These are phyloP conservation scores for Fusarium sterilihyphosum DNA, from an alignment of 2,329 filamentous ascomycete species.

Conservation along the genomic window DNA sequence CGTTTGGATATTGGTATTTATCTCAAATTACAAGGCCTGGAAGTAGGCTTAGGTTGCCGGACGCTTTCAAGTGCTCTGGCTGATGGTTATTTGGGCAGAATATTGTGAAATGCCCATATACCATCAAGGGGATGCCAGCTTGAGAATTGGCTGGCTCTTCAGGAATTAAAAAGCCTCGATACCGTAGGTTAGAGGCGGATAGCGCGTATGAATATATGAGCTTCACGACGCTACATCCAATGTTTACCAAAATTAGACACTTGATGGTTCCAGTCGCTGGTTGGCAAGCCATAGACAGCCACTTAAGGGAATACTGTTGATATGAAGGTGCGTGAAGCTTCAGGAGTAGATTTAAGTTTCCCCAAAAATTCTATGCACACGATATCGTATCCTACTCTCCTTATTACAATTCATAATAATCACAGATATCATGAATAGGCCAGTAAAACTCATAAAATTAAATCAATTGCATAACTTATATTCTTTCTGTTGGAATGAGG, in stretches of 20 bases:
- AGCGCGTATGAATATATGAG: constrained; percentile 33
- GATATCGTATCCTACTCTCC: neutral
- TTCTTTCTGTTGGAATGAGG: neutral
- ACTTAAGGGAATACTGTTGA: neutral
- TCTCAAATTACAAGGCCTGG: constrained; percentile 7
- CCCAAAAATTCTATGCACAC: too few species aligned
- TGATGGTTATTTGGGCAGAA: constrained; percentile 59
- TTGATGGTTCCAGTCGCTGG: neutral
- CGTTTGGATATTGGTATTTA: constrained; percentile 3
- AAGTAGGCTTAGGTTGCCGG: neutral
- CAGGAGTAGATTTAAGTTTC: neutral
- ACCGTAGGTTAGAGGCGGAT: constrained; percentile 24
- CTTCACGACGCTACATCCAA: constrained; percentile 1
- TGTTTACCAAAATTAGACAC: too few species aligned
- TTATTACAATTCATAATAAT: neutral
- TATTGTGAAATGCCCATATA: constrained; percentile 69
- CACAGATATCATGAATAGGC: neutral
- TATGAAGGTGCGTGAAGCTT: neutral
- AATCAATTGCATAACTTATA: too few species aligned
- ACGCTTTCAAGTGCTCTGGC: constrained; percentile 27
- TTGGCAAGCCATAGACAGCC: neutral
- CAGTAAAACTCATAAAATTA: too few species aligned
- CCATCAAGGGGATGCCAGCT: constrained; percentile 12
- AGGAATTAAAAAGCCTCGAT: constrained; percentile 9
- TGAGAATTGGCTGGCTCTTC: constrained; percentile 5